Evolutionary conservation across 2,329 filamentous ascomycete species (phyloP).

Genomic region (Trichoderma atrobrunneum): DNA sequence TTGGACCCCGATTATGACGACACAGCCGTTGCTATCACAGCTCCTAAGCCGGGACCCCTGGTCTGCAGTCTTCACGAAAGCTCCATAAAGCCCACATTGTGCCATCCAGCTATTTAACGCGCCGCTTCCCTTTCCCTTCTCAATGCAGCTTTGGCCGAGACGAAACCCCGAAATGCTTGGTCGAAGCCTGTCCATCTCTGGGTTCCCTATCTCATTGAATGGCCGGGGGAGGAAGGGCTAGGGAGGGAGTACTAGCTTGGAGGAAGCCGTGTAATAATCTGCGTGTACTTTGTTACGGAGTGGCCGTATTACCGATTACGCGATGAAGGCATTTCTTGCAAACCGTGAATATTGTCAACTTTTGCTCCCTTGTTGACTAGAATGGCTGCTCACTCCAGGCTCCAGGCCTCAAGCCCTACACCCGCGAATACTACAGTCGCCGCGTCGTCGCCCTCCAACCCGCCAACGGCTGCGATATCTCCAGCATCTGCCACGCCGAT

Average conservation of each 20-base stretch:
- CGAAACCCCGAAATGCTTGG: background rate
- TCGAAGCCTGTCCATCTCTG: background rate
- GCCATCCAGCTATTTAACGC: background rate
- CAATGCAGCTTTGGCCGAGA: background rate
- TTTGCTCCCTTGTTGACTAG: background rate
- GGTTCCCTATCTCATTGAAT: background rate
- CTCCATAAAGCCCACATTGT: slow-evolving; percentile 7
- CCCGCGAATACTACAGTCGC: slow-evolving; percentile 41
- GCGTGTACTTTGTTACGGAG: background rate
- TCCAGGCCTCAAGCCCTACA: slow-evolving; percentile 48
- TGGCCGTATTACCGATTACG: slow-evolving; percentile 15
- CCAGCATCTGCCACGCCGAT: slow-evolving; percentile 62
- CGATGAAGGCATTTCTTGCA: slow-evolving; percentile 10
- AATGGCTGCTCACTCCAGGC: background rate
- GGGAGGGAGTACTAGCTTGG: background rate
- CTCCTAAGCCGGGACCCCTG: background rate
- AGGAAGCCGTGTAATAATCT: background rate
- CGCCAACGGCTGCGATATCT: slow-evolving; percentile 44
- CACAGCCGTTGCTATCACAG: background rate
- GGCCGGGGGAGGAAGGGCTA: background rate
- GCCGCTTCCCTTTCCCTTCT: background rate
- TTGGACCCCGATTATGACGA: slow-evolving; percentile 17
- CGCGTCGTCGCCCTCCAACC: slow-evolving; percentile 13
- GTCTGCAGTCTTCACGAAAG: background rate
- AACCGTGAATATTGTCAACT: background rate